Conservation (phyloP, 1,284 basidiomycete genomes). For the Boletus semigastroideus region DNA sequence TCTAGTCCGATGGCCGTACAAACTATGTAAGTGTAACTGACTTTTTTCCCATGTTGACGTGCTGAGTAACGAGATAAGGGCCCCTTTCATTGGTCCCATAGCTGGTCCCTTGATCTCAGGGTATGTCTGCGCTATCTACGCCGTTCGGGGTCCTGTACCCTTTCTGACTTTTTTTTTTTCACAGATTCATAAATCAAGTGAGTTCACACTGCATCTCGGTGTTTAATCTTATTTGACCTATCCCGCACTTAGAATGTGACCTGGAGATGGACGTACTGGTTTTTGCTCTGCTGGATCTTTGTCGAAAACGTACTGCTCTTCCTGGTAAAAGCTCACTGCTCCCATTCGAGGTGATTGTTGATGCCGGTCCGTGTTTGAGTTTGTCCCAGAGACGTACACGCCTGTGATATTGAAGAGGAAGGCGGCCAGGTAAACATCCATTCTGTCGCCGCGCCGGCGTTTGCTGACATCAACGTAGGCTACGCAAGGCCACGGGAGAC, state of each 20-base stretch:
- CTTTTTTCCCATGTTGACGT: neutral
- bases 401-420: slow-evolving; percentile 70
- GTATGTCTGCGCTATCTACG: slow-evolving; percentile 33
- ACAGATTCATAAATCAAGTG: slow-evolving; percentile 47
- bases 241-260: slow-evolving; percentile 43
- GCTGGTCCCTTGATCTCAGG: slow-evolving; percentile 63
- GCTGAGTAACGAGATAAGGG: slow-evolving; percentile 24
- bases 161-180: slow-evolving; percentile 1
- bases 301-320: slow-evolving; percentile 45
- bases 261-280: slow-evolving; percentile 82
- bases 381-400: slow-evolving; percentile 75
- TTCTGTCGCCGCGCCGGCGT: neutral
- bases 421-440: slow-evolving; percentile 36
- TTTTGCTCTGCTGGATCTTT: slow-evolving; percentile 65
- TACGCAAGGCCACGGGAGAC: slow-evolving; percentile 44
- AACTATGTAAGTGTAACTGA: slow-evolving; percentile 39
- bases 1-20: slow-evolving; percentile 77
- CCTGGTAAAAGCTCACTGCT: slow-evolving; percentile 39
- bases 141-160: neutral
- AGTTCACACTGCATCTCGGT: slow-evolving; percentile 6
- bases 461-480: slow-evolving; percentile 10
- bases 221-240: neutral
- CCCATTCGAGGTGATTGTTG: neutral
- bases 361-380: slow-evolving; percentile 25
- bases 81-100: slow-evolving; percentile 76